Conservation (phyloP, 495 filamentous ascomycete species). For the Opeltia flavorubescens region DNA sequence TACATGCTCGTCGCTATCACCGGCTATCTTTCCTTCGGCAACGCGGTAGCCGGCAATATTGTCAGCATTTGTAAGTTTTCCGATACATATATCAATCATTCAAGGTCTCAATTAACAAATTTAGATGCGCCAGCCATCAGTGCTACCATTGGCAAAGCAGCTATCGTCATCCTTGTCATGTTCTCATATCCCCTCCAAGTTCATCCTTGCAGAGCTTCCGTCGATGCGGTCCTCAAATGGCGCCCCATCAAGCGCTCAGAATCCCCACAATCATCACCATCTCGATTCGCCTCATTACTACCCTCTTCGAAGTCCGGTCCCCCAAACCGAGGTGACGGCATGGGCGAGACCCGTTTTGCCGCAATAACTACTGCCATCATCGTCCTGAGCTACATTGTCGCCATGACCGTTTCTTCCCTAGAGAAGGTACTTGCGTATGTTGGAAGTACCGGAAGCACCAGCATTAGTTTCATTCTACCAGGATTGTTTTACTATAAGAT, state of each 20-base stretch:
- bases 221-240: constrained; percentile 90
- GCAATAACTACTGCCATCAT: constrained; percentile 76
- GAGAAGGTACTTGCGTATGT: constrained; percentile 90
- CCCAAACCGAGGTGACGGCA: constrained; percentile 33
- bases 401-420: constrained; percentile 79
- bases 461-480: constrained; percentile 91
- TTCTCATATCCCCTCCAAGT: constrained; percentile 94
- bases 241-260: constrained; percentile 44
- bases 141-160: constrained; percentile 84
- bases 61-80: constrained; percentile 65
- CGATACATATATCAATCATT: too few species aligned
- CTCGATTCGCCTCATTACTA: constrained; percentile 28
- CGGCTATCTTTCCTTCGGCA: constrained; percentile 87
- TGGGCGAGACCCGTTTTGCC: constrained; percentile 82
- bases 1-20: constrained; percentile 90
- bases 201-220: constrained; percentile 84
- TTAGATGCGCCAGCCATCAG: constrained; percentile 57
- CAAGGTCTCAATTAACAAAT: constrained; percentile 6
- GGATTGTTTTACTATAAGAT: constrained; percentile 99
- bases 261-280: constrained; percentile 29
- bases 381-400: constrained; percentile 67
- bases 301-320: constrained; percentile 19
- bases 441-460: constrained; percentile 82
- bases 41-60: constrained; percentile 77
- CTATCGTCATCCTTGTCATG: constrained; percentile 92